Percentiles rank a stretch among this genome's conserved stretches.
phyloP scores from a whole-genome alignment of 768 basidiomycete species.

The Lentinula lateritia region DNA sequence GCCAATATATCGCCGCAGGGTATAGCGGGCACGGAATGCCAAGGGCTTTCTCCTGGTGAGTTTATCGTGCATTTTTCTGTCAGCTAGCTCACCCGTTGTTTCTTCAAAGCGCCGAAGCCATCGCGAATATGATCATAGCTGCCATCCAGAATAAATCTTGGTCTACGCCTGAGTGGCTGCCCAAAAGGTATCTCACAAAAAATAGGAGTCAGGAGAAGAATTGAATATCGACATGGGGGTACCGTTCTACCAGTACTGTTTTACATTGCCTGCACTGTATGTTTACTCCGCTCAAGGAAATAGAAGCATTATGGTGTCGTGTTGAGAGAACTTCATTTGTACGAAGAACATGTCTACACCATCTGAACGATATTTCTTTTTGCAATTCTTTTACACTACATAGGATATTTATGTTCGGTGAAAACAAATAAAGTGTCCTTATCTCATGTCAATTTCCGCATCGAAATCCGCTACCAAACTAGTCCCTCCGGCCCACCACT shows the following conservation, averaged over 20 bases:
- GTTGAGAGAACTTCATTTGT: no score
- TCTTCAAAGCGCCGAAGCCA: slow-evolving; percentile 50
- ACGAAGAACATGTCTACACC: no score
- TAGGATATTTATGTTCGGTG: neutral
- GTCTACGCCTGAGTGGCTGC: slow-evolving; percentile 58
- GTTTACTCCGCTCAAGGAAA: neutral
- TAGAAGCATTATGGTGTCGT: neutral
- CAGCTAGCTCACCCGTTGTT: slow-evolving; percentile 15
- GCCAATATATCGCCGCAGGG: slow-evolving; percentile 71
- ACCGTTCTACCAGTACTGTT: neutral
- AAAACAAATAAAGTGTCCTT: neutral
- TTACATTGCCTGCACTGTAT: no score
- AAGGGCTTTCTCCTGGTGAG: slow-evolving; percentile 65
- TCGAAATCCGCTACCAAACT: neutral
- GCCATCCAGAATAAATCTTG: slow-evolving; percentile 43
- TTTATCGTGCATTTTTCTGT: slow-evolving; percentile 36
- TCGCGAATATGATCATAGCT: slow-evolving; percentile 52
- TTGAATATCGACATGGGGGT: neutral
- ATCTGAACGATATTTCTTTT: no score
- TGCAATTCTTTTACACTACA: no score
- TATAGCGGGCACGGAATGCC: slow-evolving; percentile 82
- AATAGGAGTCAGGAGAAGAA: slow-evolving; percentile 23
- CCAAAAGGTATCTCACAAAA: slow-evolving; percentile 43
- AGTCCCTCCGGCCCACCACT: neutral
- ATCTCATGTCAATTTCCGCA: neutral